Conservation (phyloP, 2,329 filamentous ascomycete genomes). For the Aspergillus sp. region DNA sequence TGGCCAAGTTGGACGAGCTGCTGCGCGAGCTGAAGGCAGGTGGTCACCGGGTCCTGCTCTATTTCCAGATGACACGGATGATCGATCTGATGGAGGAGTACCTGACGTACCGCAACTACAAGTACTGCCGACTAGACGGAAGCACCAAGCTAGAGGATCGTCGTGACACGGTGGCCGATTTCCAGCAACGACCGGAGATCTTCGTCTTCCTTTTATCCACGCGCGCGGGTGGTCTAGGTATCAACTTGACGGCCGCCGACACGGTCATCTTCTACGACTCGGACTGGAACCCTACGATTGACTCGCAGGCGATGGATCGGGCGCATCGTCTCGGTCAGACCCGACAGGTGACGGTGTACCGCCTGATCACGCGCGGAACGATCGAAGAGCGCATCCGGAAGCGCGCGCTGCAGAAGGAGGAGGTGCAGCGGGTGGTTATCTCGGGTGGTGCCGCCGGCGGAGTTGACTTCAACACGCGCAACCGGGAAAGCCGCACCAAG, state of each 20-base stretch:
- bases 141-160: constrained; percentile 97
- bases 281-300: constrained; percentile 98
- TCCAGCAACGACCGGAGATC: constrained; percentile 90
- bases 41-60: constrained; percentile 88
- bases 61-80: constrained; percentile 99
- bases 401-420: constrained; percentile 95
- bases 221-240: constrained; percentile 93
- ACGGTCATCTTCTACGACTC: constrained; percentile 99
- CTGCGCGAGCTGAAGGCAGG: constrained; percentile 87
- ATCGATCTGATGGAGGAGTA: constrained; percentile 99
- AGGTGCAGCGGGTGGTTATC: constrained; percentile 96
- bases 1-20: constrained; percentile 84
- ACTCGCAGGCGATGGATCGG: constrained; percentile 98
- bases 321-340: constrained; percentile 97
- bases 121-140: constrained; percentile 93
- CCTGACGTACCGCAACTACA: constrained; percentile 97
- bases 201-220: constrained; percentile 97
- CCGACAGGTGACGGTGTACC: constrained; percentile 92
- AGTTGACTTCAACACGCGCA: constrained; percentile 94
- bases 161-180: constrained; percentile 92
- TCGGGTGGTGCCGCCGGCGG: constrained; percentile 77
- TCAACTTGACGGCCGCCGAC: constrained; percentile 93
- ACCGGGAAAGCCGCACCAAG: constrained; percentile 89
- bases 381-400: constrained; percentile 98
- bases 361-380: constrained; percentile 91